These are phyloP conservation scores for Leptographium wingfieldii DNA, from an alignment of 2,329 filamentous ascomycete genomes.

Conservation along the genomic window DNA sequence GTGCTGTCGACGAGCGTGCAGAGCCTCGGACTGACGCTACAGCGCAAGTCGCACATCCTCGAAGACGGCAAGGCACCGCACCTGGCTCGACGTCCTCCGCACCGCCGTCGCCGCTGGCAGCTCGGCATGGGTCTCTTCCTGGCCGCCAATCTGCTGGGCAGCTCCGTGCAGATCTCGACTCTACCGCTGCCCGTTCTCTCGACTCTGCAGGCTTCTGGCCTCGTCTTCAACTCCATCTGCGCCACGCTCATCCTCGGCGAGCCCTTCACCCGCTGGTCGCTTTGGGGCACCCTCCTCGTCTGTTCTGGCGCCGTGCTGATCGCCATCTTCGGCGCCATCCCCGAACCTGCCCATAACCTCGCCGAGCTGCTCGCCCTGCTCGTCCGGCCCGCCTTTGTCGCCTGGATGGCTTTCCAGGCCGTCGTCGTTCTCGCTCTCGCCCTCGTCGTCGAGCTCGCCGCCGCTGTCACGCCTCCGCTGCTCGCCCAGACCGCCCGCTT, in stretches of 20 bases:
- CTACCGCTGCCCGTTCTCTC: conserved; percentile 88
- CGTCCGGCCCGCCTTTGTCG: conserved; percentile 59
- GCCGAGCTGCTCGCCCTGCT: conserved; percentile 69
- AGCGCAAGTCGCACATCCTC: conserved; percentile 95
- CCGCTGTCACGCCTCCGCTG: conserved; percentile 23
- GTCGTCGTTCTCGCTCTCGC: conserved; percentile 60
- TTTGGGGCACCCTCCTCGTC: conserved; percentile 79
- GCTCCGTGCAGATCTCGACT: conserved; percentile 94
- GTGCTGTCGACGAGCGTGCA: conserved; percentile 89
- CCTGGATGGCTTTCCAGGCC: conserved; percentile 78
- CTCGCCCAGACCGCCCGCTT: conserved; percentile 34
- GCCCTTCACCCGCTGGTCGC: conserved; percentile 88
- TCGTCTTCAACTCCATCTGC: conserved; percentile 98
- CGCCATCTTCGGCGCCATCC: conserved; percentile 85
- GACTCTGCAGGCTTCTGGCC: conserved; percentile 84
- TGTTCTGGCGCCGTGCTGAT: conserved; percentile 83
- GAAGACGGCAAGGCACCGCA: conserved; percentile 85
- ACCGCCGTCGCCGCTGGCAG: conserved; percentile 88
- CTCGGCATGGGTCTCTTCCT: conserved; percentile 96
- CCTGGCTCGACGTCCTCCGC: conserved; percentile 71
- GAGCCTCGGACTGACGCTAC: conserved; percentile 85
- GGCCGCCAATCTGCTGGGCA: conserved; percentile 84
- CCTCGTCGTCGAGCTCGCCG: conserved; percentile 44
- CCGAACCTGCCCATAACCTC: conserved; percentile 81
- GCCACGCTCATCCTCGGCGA: conserved; percentile 86